Evolutionary conservation across 1,284 basidiomycete genomes (phyloP), one percentile per base, ranked within the genome.

Genomic region (Ustilago shanxiensis): DNA sequence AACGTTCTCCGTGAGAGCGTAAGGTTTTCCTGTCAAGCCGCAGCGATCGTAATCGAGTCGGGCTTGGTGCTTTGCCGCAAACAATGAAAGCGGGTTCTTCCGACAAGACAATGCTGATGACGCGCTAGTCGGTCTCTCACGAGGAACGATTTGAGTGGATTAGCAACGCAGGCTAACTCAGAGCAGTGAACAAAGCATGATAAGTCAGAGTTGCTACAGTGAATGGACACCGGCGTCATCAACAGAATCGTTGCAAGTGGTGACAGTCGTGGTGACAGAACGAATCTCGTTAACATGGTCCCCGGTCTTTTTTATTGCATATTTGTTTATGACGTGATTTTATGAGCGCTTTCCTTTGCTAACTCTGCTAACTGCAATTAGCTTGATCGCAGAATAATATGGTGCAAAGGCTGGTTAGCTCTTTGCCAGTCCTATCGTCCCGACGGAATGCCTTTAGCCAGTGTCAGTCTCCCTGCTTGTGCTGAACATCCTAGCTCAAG

Each of bases 321-420:
- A n/a, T n/a, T n/a, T n/a, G n/a, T n/a, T n/a, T n/a, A n/a, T 47
- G 44, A 49, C 47, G 47, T 49, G 47, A 28, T 28, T 26, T n/a
- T 26, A 8, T n/a, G 16, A 49, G 26, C 47, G 7, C n/a, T 7
- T 1, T 10, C 41, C 37, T 2, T 39, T 39, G 4, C 37, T 18
- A 11, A 18, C 37, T 18, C 6, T 11, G 37, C 13, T 39, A 7
- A 16, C 37, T 3, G 16, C 37, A 39, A 39, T 33, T 11, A 33
- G 14, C 14, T 39, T 16, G 37, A 6, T 39, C 11, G 18, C 18
- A 39, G 18, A 13, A 14, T 39, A n/a, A n/a, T 39, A 6, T 33
- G 31, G 31, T 33, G n/a, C 31, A 5, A 33, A 33, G 31, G 31
- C 31, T 33, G 5, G 31, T 11, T 33, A 5, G 5, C 11, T 5